phyloP scores from a whole-genome alignment of 2,329 filamentous ascomycete species.

The Dactylellina parvicollis region DNA sequence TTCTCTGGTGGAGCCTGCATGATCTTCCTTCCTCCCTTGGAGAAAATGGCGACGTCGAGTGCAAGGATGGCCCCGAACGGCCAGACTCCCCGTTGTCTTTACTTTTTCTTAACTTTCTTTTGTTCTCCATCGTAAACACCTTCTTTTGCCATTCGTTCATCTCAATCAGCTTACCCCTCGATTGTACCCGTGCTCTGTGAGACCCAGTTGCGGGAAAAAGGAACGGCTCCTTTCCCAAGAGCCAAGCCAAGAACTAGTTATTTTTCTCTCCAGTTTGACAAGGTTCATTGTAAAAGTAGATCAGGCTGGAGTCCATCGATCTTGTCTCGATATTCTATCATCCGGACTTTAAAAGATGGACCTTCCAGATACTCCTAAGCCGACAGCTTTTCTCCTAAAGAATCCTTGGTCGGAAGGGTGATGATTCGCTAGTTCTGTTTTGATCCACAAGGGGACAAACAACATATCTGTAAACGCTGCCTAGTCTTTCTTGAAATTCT shows the following conservation, averaged over 20 bases:
- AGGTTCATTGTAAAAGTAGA: conserved; percentile 53
- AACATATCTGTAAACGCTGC: conserved; percentile 44
- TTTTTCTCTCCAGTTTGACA: conserved; percentile 42
- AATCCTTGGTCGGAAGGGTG: conserved; percentile 42
- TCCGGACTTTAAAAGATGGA: conserved; percentile 48
- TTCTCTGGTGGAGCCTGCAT: conserved; percentile 51
- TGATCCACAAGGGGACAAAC: conserved; percentile 34
- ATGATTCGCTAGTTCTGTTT: conserved; percentile 45
- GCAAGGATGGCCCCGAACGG: conserved; percentile 45
- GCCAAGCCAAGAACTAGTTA: conserved; percentile 44
- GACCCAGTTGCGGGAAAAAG: conserved; percentile 53
- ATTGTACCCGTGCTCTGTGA: conserved; percentile 51
- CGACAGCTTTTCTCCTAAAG: conserved; percentile 32
- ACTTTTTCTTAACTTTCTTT: conserved; percentile 39
- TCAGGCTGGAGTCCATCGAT: conserved; percentile 52
- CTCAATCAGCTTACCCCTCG: conserved; percentile 50
- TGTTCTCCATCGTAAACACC: conserved; percentile 30
- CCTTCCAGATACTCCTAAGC: conserved; percentile 53
- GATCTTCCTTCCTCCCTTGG: conserved; percentile 52
- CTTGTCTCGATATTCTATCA: conserved; percentile 49
- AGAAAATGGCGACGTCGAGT: conserved; percentile 39
- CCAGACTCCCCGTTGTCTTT: conserved; percentile 23
- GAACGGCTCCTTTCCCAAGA: conserved; percentile 54
- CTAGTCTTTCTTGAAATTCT: conserved; percentile 34
- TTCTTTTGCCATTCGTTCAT: conserved; percentile 38